phyloP scores from a whole-genome alignment of 306 rosid genomes.

The Vigna unguiculata region DNA sequence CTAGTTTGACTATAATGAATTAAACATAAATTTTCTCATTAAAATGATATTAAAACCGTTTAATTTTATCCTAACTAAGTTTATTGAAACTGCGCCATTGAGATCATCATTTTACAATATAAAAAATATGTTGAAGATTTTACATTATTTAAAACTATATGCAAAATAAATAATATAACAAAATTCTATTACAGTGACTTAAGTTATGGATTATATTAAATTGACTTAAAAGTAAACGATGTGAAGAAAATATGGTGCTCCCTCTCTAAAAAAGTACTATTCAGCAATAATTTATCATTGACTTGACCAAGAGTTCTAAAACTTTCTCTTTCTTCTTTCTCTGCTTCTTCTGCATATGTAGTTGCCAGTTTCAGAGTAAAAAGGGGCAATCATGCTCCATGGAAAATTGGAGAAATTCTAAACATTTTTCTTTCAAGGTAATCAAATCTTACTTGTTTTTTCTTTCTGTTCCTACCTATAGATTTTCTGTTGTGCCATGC shows the following conservation, averaged over 20 bases:
- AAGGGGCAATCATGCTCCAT: neutral
- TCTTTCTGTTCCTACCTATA: neutral
- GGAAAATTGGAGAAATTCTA: neutral
- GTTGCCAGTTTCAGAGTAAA: neutral
- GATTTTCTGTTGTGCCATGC: neutral
- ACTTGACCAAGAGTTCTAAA: neutral
- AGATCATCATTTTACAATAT: no score
- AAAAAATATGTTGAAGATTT: no score
- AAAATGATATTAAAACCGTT: no score
- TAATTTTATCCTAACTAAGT: no score
- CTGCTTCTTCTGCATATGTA: neutral
- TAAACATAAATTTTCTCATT: no score
- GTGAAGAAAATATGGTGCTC: neutral
- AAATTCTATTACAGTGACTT: no score
- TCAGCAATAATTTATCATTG: constrained; percentile 8
- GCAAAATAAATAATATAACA: no score
- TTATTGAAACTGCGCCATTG: no score
- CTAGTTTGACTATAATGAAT: no score
- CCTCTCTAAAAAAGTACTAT: neutral
- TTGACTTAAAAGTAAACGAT: no score
- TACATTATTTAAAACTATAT: no score
- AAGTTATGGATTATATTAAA: no score
- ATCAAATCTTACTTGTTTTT: neutral
- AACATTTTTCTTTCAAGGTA: neutral
- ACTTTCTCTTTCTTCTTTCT: neutral